phyloP scores from a whole-genome alignment of 208 protist genomes.

The Leishmania arabica region DNA sequence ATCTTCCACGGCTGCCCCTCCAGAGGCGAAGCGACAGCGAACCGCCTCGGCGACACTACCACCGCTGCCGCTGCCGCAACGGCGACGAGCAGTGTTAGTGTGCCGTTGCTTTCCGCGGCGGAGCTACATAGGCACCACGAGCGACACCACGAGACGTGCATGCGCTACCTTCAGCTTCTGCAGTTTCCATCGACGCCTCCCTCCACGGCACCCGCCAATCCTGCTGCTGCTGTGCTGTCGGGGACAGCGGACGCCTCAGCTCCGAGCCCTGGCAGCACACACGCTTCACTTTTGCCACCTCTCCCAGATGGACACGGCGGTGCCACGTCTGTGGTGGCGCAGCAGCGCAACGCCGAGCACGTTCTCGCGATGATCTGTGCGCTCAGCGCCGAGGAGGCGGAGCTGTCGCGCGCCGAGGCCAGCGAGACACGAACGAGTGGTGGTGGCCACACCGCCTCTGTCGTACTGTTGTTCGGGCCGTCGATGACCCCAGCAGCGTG shows the following conservation, averaged over 20 bases:
- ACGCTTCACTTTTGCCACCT: not conserved
- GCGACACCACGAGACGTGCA: constrained; percentile 12
- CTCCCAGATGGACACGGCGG: not conserved
- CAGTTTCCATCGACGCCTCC: constrained; percentile 32
- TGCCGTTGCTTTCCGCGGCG: constrained; percentile 12
- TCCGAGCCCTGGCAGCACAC: not conserved
- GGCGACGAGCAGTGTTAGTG: not conserved
- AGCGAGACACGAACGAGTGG: not conserved
- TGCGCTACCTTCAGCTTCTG: constrained; percentile 34
- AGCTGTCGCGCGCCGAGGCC: constrained; percentile 9
- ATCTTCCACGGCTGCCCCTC: constrained; percentile 30
- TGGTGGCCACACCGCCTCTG: constrained; percentile 1
- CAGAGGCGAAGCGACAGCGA: not conserved
- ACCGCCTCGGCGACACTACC: not conserved
- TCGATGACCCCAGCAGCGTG: constrained; percentile 55
- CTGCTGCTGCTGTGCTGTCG: not conserved
- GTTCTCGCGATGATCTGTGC: constrained; percentile 54
- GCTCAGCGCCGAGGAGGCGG: constrained; percentile 38
- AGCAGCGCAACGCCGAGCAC: constrained; percentile 62
- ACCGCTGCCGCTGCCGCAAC: not conserved
- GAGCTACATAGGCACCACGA: constrained; percentile 7
- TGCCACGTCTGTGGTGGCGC: constrained; percentile 5
- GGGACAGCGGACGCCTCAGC: not conserved
- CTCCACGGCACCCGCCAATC: not conserved
- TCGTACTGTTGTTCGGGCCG: constrained; percentile 27